Conservation (phyloP, 192 early-diverging fungal genomes). For the Coemansia sp. region DNA sequence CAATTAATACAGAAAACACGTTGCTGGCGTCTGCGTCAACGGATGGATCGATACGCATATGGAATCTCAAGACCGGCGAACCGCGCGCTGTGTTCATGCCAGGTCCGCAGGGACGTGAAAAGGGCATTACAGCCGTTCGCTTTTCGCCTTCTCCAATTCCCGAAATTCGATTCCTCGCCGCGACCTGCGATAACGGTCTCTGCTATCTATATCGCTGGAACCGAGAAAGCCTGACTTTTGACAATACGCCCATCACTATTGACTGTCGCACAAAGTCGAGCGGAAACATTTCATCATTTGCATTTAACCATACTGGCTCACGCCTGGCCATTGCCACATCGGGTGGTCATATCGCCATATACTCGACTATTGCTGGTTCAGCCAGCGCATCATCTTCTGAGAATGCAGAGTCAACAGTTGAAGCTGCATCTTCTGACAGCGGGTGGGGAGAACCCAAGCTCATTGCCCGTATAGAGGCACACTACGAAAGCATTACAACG, state of each 20-base stretch:
- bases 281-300: slow-evolving; percentile 58
- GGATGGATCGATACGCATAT: slow-evolving; percentile 75
- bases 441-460: slow-evolving; percentile 46
- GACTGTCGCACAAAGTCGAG: slow-evolving; percentile 54
- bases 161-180: slow-evolving; percentile 66
- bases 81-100: slow-evolving; percentile 60
- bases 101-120: slow-evolving; percentile 45
- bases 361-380: slow-evolving; percentile 60
- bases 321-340: slow-evolving; percentile 75
- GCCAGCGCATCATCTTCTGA: slow-evolving; percentile 3
- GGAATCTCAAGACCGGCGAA: slow-evolving; percentile 68
- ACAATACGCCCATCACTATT: slow-evolving; percentile 52
- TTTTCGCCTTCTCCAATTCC: slow-evolving; percentile 76
- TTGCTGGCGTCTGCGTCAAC: slow-evolving; percentile 72
- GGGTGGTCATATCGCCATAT: slow-evolving; percentile 74
- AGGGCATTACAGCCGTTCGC: slow-evolving; percentile 61
- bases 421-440: no score
- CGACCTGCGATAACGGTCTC: slow-evolving; percentile 69
- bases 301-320: slow-evolving; percentile 77
- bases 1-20: slow-evolving; percentile 74
- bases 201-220: slow-evolving; percentile 74
- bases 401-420: no score
- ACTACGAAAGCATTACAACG: slow-evolving; percentile 71
- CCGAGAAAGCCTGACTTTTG: slow-evolving; percentile 56
- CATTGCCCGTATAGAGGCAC: slow-evolving; percentile 64